Base-by-base conservation (phyloP, 1,139 yeast species). In the Candida smagusa region DNA sequence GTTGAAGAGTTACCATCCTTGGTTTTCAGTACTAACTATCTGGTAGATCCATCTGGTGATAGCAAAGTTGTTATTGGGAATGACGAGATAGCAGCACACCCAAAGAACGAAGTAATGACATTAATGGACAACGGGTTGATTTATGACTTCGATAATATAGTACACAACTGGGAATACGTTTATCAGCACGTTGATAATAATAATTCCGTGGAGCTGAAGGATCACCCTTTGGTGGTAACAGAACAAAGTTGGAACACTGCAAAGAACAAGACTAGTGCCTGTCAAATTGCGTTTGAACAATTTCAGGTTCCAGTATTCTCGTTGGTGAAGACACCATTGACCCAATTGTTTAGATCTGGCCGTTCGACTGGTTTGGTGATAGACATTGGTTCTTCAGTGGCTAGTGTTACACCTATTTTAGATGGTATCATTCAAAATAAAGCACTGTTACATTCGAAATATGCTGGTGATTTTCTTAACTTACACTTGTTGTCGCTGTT, bases 381-480 rank as follows among this genome's bases (percentile, higher is more conserved):
- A 27, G 90, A 84, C 51, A 58, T 84, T 32, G 92, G 90, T 2
- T 70, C 82, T 2, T 65, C 79, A 16, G 72, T 74, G 3, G 69
- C 81, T 19, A 71, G 78, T 33, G 80, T 84, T 6, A 82, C 89
- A 0, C 90, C 92, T 9, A 72, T 84, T 24, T 65, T 79, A 45
- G 89, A 84, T 52, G 94, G 92, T 22, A 74, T 76, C 12, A 74
- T 84, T 38, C 74, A 82, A 39, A 65, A 69, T 43, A 81, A 81
- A 51, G 80, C 84, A 35, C 67, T 79, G 7, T 65, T 71, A 43
- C 81, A 74, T 56, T 73, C 83, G 11, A 77, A 74, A 49, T 82
- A 71, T 53, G 89, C 83, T 7, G 92, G 92, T 7, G 84, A 83
- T 53, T 84, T 78, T 57, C 57, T 79, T 40, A 81, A 79, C 54